phyloP scores from a whole-genome alignment of 1,284 basidiomycete species.

The Boletus hoseneyae region DNA sequence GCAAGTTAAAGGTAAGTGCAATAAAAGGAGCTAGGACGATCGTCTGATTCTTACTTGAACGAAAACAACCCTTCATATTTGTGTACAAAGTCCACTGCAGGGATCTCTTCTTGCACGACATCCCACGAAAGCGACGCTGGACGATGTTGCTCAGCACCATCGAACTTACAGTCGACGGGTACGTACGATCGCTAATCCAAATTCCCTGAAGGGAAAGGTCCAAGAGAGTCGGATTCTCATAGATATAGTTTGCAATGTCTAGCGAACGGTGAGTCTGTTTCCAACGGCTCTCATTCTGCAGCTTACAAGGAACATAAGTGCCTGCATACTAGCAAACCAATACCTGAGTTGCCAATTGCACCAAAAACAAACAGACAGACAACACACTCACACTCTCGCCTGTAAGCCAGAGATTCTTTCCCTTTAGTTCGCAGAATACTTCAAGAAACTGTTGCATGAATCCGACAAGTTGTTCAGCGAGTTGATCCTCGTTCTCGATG shows the following conservation, averaged over 20 bases:
- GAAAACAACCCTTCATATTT: slow-evolving; percentile 66
- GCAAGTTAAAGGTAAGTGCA: no score
- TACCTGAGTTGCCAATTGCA: background rate
- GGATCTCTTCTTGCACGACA: slow-evolving; percentile 62
- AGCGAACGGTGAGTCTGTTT: background rate
- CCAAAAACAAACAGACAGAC: background rate
- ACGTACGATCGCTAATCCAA: slow-evolving; percentile 70
- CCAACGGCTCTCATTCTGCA: background rate
- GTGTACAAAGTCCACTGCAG: slow-evolving; percentile 68
- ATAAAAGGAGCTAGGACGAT: no score
- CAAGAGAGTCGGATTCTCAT: slow-evolving; percentile 49
- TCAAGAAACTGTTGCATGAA: slow-evolving; percentile 75
- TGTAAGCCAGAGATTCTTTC: slow-evolving; percentile 62
- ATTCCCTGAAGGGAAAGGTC: slow-evolving; percentile 63
- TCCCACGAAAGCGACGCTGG: slow-evolving; percentile 57
- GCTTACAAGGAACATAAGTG: slow-evolving; percentile 54
- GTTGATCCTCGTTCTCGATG: slow-evolving; percentile 65
- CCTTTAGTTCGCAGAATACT: slow-evolving; percentile 67
- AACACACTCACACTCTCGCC: slow-evolving; percentile 68
- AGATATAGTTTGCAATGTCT: slow-evolving; percentile 77
- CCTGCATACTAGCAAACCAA: slow-evolving; percentile 47
- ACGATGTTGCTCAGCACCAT: background rate
- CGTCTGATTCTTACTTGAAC: slow-evolving; percentile 49
- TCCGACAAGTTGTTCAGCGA: slow-evolving; percentile 45
- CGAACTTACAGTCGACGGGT: background rate